Base-by-base conservation (phyloP, 805 yeast genomes). In the Pichia nanzhaoensis region DNA sequence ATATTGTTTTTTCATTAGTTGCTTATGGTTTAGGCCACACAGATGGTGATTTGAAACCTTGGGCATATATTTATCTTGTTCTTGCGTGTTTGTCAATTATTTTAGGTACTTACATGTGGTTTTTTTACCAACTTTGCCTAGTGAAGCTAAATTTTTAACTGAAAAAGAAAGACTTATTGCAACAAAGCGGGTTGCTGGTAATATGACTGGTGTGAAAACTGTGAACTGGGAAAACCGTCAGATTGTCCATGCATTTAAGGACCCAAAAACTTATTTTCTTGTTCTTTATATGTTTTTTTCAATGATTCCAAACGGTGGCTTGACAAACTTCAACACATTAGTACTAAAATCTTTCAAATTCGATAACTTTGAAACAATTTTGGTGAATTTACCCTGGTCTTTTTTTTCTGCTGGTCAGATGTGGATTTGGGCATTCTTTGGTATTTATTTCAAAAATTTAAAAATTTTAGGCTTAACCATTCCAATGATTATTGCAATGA, bases 121-220 rank as follows among this genome's bases (percentile, higher is more conserved):
- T 68, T 47, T 41, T 68, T 77, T 73, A 51, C 84, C 84, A 30
- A 68, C 71, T 49, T 73, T 75, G 53, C 83, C 83, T 19, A 58
- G 75, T 1, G 67, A 63, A 43, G 74, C 77, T 6, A 63, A 56
- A 51, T 71, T 74, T 51, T 62, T 78, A 41, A 46, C 71, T 3
- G 57, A 55, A 19, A 61, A 49, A 36, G 51, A 49, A 49, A 74
- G 68, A 53, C 47, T 59, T 34, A 67, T 71, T 69, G 60, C 70
- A 46, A 71, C 72, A 47, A 54, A 70, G 58, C 55, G 67, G 57
- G 66, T 59, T 47, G 47, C 47, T 9, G 67, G 63, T 49, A 55
- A 49, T 34, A 60, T 56, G 38, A 69, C 62, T 18, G 52, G 52
- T n/a, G 64, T 68, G 45, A 73, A 71, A 45, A 72, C 70, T 44